A percentile compares a stretch with the other conserved stretches of the same genome.
These are phyloP conservation scores for Ogataea pini DNA, from an alignment of 805 yeast genomes.

Conservation along the genomic window DNA sequence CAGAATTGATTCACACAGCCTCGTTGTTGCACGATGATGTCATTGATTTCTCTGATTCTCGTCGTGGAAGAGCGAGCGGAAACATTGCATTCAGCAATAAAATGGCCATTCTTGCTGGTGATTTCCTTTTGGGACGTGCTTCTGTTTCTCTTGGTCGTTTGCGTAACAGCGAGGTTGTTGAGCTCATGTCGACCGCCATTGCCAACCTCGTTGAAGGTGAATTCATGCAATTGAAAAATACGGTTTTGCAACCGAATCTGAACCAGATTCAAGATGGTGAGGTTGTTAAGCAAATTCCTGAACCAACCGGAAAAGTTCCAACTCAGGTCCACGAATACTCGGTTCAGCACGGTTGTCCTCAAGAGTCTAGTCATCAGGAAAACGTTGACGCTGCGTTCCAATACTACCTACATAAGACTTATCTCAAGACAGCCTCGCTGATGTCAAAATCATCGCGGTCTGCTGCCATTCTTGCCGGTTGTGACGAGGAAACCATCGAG, in stretches of 20 bases:
- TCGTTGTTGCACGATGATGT: slow-evolving; percentile 95
- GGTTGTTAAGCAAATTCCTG: slow-evolving; percentile 48
- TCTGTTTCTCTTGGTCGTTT: slow-evolving; percentile 92
- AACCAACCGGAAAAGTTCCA: slow-evolving; percentile 63
- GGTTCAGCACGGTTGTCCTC: slow-evolving; percentile 29
- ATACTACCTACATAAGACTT: slow-evolving; percentile 92
- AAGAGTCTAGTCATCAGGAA: slow-evolving; percentile 52
- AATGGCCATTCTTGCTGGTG: slow-evolving; percentile 97
- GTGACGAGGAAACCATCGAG: slow-evolving; percentile 72
- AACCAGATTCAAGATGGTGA: slow-evolving; percentile 46
- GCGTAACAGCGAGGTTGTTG: slow-evolving; percentile 96
- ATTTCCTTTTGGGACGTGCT: slow-evolving; percentile 91
- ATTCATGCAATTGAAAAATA: slow-evolving; percentile 96
- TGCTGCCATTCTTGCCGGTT: slow-evolving; percentile 89
- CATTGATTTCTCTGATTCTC: slow-evolving; percentile 82
- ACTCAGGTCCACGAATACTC: slow-evolving; percentile 60
- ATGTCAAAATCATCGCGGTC: slow-evolving; percentile 94
- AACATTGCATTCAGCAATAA: slow-evolving; percentile 93
- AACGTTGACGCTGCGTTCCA: slow-evolving; percentile 89
- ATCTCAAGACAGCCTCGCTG: slow-evolving; percentile 89
- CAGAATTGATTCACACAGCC: slow-evolving; percentile 98
- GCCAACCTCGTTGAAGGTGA: slow-evolving; percentile 98
- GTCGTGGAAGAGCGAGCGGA: slow-evolving; percentile 90
- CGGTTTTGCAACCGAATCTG: slow-evolving; percentile 61
- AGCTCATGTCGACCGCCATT: slow-evolving; percentile 90